phyloP scores from a whole-genome alignment of 2,329 filamentous ascomycete species.

The Chaetomium sp. region DNA sequence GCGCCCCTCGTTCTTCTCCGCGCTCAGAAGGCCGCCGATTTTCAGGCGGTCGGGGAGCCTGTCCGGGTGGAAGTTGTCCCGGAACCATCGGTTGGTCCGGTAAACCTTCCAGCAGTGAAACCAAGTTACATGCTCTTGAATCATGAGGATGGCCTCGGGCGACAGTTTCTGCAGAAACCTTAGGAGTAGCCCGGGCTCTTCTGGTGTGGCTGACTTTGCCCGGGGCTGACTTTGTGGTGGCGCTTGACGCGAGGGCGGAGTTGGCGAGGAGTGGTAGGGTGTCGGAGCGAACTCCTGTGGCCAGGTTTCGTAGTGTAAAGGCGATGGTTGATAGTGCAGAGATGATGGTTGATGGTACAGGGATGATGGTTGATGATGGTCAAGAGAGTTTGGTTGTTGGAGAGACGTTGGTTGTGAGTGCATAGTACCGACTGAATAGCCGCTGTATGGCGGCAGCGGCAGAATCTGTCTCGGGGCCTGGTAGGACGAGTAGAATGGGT shows the following conservation, averaged over 20 bases:
- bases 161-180: constrained; percentile 19
- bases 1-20: constrained; percentile 29
- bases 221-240: background rate
- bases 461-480: constrained; percentile 19
- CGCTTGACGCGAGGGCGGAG: constrained; percentile 20
- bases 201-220: background rate
- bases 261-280: constrained; percentile 21
- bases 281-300: constrained; percentile 10
- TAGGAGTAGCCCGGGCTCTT: constrained; percentile 5
- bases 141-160: constrained; percentile 3
- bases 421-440: constrained; percentile 21
- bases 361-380: background rate
- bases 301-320: constrained; percentile 23
- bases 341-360: constrained; percentile 17
- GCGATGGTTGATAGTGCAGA: constrained; percentile 22
- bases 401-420: constrained; percentile 22
- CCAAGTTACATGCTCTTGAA: constrained; percentile 25
- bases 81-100: constrained; percentile 24
- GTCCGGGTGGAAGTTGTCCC: constrained; percentile 25
- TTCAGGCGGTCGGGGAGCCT: constrained; percentile 23
- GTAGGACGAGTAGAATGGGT: constrained; percentile 21
- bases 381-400: background rate
- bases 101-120: constrained; percentile 24
- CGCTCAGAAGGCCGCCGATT: constrained; percentile 24
- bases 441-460: constrained; percentile 19